Evolutionary conservation across 23 red algal species (phyloP).

Genomic region (Gracilaria domingensis): DNA sequence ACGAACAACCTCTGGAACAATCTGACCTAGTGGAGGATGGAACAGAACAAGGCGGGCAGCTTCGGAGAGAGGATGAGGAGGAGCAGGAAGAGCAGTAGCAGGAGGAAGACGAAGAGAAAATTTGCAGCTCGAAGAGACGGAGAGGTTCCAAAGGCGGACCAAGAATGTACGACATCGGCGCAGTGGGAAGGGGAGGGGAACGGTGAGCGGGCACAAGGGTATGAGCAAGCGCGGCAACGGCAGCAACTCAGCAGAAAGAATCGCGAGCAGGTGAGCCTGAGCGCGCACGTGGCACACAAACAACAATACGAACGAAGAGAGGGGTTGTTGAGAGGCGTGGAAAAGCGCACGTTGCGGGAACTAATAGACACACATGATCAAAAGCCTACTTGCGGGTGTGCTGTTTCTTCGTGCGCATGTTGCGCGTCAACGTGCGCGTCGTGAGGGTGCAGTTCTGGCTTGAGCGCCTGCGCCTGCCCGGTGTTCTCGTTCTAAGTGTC

Average conservation of each 20-base stretch:
- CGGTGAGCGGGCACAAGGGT: constrained; percentile 20
- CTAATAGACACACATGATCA: no score
- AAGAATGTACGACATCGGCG: constrained; percentile 56
- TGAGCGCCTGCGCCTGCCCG: constrained; percentile 4
- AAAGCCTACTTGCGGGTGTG: constrained; percentile 1
- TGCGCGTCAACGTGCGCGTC: neutral
- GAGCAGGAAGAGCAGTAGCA: constrained; percentile 4
- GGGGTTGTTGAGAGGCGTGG: no score
- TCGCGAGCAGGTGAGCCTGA: neutral
- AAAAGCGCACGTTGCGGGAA: no score
- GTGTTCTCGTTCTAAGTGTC: constrained; percentile 78
- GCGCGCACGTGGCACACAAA: neutral
- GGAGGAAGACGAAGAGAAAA: neutral
- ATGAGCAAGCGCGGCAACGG: neutral
- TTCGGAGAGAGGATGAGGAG: constrained; percentile 9
- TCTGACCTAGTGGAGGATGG: constrained; percentile 57
- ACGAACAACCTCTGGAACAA: constrained; percentile 62
- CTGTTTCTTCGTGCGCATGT: neutral
- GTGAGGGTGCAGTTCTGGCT: constrained; percentile 13
- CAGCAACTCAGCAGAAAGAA: neutral
- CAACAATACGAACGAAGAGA: no score
- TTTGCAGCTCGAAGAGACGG: neutral
- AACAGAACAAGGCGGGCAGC: no score
- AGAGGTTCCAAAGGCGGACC: neutral
- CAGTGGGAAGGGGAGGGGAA: constrained; percentile 6